Evolutionary conservation across 495 filamentous ascomycete genomes (phyloP), one percentile per base, ranked within the genome.

Genomic region (Podospora sp.): DNA sequence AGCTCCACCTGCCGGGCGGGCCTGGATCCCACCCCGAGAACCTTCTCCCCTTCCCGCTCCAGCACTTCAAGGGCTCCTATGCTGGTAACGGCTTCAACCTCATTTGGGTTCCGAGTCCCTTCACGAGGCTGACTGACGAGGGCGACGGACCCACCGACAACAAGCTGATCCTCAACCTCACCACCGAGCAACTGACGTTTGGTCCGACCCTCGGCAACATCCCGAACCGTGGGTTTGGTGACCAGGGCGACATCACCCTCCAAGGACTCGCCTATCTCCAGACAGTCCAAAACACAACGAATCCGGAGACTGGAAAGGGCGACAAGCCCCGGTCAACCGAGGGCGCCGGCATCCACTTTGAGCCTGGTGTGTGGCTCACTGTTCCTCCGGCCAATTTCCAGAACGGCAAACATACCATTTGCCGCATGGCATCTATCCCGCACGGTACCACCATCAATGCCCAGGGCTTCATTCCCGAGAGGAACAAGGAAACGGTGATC

Each of bases 51-150:
- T 63, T 63, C 46, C 61, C 61, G 6, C 61, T 63, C 29, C 11
- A 52, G 46, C 40, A 63, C 40, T 63, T 63, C 61, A 52, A 63
- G 24, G 61, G 61, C 24, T 24, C 61, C 49, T 63, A 63, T 14
- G 61, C 61, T 40, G 61, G 61, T 22, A 63, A 63, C 26, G 61
- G 61, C 2, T 63, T 63, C 12, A 63, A 63, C 40, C 36, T 63
- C 22, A 63, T 63, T 2, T 63, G 22, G 7, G 12, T 29, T 4
- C 61, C 61, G 14, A 20, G 2, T 1, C 14, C 40, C n/a, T 63
- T 63, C 24, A 14, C 33, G 12, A 7, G 21, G 12, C 24, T 6
- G 1, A 22, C 25, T 14, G 27, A 35, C 27, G 2, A 5, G 5
- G 8, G 7, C 2, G 57, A 60, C 26, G 57, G 57, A 33, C 57